Base-by-base conservation (phyloP, 805 yeast species). In the Debaryomyces hansenii region DNA sequence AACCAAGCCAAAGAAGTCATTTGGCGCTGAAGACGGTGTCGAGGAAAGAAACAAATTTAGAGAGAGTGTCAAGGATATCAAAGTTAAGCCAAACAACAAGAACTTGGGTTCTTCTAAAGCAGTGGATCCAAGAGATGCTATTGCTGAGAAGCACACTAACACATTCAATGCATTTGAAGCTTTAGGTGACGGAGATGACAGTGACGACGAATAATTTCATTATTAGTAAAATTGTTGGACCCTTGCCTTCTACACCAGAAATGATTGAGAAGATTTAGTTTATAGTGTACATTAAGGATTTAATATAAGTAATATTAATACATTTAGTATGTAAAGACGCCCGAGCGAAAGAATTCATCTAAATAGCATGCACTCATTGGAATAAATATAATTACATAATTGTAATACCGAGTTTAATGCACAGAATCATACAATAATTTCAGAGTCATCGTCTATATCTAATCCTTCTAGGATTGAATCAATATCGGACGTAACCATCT, bases 101-200 rank as follows among this genome's bases (percentile, higher is more conserved):
- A 84, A 84, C 64, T 82, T 86, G 63, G 81, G 88, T 6, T 81
- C 88, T 14, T 80, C 87, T 36, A 85, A 83, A 66, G 85, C 90
- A 20, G 85, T 80, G 41, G 90, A 85, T 59, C 74, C 87, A 16
- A 80, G 85, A 63, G 92, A 87, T 63, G 76, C 83, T 49, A 74
- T 80, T 56, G 82, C 89, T 34, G 89, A 84, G 52, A 80, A 83
- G 52, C 85, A 80, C 51, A 80, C 81, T 50, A 74, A 75, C 37
- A 75, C 80, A 16, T 87, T 87, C 76, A 87, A 87, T 66, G 92
- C 94, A 4, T 87, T 87, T 64, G 90, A 84, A 56, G 92, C 92
- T 20, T 79, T 87, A 60, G 85, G 79, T 24, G 84, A 74, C 39
- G 84, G 77, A 21, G 85, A 77, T 36, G 79, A 76, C 41, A 74